Evolutionary conservation across 768 basidiomycete species (phyloP), one percentile per base, ranked within the genome.

Genomic region (Artomyces pyxidatus): DNA sequence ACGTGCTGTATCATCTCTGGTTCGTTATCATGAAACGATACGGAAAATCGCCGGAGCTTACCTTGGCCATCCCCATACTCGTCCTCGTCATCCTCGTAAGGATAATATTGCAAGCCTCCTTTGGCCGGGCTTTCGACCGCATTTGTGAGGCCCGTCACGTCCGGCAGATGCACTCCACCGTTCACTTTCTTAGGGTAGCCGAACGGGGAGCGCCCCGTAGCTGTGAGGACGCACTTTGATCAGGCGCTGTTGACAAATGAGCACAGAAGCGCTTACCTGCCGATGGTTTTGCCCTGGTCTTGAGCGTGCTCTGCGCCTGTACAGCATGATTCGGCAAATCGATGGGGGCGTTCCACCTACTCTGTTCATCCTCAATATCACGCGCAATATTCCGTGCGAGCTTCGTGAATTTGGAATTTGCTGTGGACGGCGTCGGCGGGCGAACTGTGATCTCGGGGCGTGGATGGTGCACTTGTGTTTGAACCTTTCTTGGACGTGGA

Each of bases 141-240:
- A 38, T 73, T 82, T 0, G 87, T 92, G 9, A 92, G 63, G 0
- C 89, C 90, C 7, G 90, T 93, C 4, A 93, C 80, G 57, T 92
- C 90, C 1, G 88, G 89, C 2, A 90, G 67, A 43, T 82, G 76
- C 17, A 88, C 32, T n/a, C n/a, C n/a, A n/a, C n/a, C n/a, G n/a
- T n/a, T n/a, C n/a, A n/a, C n/a, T n/a, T n/a, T n/a, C n/a, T n/a
- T n/a, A n/a, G n/a, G n/a, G n/a, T n/a, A n/a, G n/a, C n/a, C n/a
- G n/a, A n/a, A n/a, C n/a, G n/a, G n/a, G n/a, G n/a, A n/a, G n/a
- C n/a, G n/a, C n/a, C n/a, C n/a, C n/a, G n/a, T n/a, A n/a, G n/a
- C n/a, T n/a, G n/a, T n/a, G n/a, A n/a, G n/a, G n/a, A n/a, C n/a
- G n/a, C n/a, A n/a, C n/a, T n/a, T n/a, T n/a, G n/a, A n/a, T n/a